Evolutionary conservation across 2,329 filamentous ascomycete species (phyloP), one percentile per base, ranked within the genome.

Genomic region (Blastomyces gilchristii): DNA sequence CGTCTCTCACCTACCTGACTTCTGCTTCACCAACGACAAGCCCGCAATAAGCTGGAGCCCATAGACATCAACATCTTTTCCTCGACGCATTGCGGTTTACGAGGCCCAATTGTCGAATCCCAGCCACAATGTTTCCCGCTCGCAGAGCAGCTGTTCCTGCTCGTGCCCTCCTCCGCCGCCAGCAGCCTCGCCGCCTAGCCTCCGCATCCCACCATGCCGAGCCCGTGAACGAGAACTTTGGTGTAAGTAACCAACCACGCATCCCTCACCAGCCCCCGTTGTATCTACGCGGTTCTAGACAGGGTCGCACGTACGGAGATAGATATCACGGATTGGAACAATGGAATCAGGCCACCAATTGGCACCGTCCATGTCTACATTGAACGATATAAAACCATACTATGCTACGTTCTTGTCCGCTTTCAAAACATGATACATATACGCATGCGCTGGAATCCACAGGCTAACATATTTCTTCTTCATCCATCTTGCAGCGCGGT

Each of bases 151-250:
- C 71, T 65, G 71, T 70, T 66, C 73, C 73, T 62, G 68, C 70
- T 68, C 72, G 74, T 69, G 70, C 71, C 62, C 62, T 74, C 68
- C 71, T 77, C 72, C 74, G 73, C 64, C 72, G 72, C 64, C 76
- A 77, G 68, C 76, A 74, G 65, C 74, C 76, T 61, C 76, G 76
- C 64, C 76, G 78, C 68, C 78, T 74, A 67, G 77, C 71, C 66
- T 79, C 77, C 63, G 70, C 74, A 64, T 74, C 74, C 68, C 72
- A 71, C 66, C 75, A 77, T 68, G 70, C 72, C 62, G 75, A 75
- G 62, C 76, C 78, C 59, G 77, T 78, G 64, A 78, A 76, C 63
- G 78, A 80, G 69, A 69, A 73, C 68, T 74, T 79, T 67, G 77
- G 78, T 63, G 78, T 80, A 76, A 68, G 78, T 37, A 31, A 22